These are phyloP conservation scores for Sanghuangporus weigelae DNA, from an alignment of 1,284 basidiomycete species.

Conservation along the genomic window DNA sequence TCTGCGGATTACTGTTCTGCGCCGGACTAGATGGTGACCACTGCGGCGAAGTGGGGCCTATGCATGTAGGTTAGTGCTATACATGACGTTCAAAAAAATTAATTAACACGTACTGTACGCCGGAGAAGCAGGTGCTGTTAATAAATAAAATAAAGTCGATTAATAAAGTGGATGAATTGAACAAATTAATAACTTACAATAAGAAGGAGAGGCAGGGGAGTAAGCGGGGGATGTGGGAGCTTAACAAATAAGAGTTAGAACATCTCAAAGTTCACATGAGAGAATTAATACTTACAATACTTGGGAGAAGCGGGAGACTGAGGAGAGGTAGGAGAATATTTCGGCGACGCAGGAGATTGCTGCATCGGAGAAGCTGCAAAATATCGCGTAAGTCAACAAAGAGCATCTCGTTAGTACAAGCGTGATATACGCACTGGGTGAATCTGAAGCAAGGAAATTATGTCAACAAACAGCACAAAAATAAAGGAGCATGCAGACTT, in stretches of 20 bases:
- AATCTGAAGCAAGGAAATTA: slow-evolving; percentile 44
- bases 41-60: slow-evolving; percentile 64
- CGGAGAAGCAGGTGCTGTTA: slow-evolving; percentile 71
- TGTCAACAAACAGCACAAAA: slow-evolving; percentile 20
- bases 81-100: neutral
- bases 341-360: slow-evolving; percentile 80
- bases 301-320: slow-evolving; percentile 82
- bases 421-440: slow-evolving; percentile 58
- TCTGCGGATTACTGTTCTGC: slow-evolving; percentile 34
- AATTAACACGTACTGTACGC: slow-evolving; percentile 49
- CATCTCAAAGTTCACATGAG: slow-evolving; percentile 3
- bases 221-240: slow-evolving; percentile 81
- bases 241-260: slow-evolving; percentile 28
- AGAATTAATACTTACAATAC: slow-evolving; percentile 58
- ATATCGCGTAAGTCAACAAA: slow-evolving; percentile 20
- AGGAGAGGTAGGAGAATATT: slow-evolving; percentile 81
- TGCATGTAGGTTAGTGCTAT: neutral
- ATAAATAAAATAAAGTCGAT: neutral
- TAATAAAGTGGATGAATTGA: neutral
- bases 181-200: slow-evolving; percentile 48
- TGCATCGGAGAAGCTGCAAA: slow-evolving; percentile 53
- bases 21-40: slow-evolving; percentile 81
- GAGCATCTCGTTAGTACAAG: slow-evolving; percentile 12
- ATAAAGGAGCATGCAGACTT: slow-evolving; percentile 30
- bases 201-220: slow-evolving; percentile 74